Evolutionary conservation across 768 basidiomycete species (phyloP).

Genomic region (Auricularia cornea): DNA sequence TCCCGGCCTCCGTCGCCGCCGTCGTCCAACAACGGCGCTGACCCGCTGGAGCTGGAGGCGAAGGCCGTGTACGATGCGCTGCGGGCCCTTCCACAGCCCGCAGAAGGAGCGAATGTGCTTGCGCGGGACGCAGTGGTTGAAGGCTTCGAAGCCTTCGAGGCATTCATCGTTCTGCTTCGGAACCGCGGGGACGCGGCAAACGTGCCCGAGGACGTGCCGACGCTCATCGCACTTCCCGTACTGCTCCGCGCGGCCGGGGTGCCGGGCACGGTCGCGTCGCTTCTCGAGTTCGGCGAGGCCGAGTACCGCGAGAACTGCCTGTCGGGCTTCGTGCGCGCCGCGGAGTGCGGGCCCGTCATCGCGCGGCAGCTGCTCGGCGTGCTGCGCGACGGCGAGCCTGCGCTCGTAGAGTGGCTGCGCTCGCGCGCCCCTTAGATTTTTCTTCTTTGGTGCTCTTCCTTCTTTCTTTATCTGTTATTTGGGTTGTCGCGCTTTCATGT

Average conservation of each 20-base stretch:
- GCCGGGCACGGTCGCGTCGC: conserved; percentile 37
- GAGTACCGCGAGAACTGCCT: conserved; percentile 64
- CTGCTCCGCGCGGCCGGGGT: conserved; percentile 32
- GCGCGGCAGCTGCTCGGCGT: conserved; percentile 48
- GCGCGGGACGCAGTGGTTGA: conserved; percentile 80
- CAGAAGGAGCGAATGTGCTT: conserved; percentile 32
- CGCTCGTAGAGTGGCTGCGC: background rate
- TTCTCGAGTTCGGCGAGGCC: conserved; percentile 51
- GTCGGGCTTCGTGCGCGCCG: conserved; percentile 68
- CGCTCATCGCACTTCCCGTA: conserved; percentile 65
- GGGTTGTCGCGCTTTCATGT: too few species aligned
- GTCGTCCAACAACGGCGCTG: conserved; percentile 17
- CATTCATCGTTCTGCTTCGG: conserved; percentile 45
- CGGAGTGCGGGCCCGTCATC: conserved; percentile 57
- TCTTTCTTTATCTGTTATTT: background rate
- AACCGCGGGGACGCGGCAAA: conserved; percentile 35
- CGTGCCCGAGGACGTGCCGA: conserved; percentile 58
- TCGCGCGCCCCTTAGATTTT: background rate
- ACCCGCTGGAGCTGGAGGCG: conserved; percentile 49
- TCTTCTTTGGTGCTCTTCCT: too few species aligned
- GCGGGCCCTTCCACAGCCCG: conserved; percentile 51
- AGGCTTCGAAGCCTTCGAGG: conserved; percentile 56
- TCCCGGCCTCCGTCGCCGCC: conserved; percentile 65
- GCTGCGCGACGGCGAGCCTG: conserved; percentile 21
- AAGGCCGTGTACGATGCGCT: conserved; percentile 56